These are phyloP conservation scores for Ceratocystis destructans DNA, from an alignment of 2,329 filamentous ascomycete genomes.

Conservation along the genomic window DNA sequence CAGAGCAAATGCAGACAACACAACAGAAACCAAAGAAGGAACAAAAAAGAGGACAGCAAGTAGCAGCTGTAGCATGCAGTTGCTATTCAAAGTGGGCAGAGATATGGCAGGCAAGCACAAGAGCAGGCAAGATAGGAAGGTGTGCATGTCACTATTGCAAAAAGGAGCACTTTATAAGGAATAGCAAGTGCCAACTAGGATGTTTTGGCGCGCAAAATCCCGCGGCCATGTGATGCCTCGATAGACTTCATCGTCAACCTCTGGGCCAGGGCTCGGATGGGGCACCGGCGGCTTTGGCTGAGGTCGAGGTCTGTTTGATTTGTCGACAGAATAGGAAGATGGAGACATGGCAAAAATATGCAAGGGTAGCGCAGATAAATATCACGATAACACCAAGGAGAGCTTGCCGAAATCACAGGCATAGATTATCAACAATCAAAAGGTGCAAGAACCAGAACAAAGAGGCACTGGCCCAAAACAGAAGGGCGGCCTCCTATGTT, in stretches of 20 bases:
- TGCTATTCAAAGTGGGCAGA: neutral
- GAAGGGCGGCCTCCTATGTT: neutral
- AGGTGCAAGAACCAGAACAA: neutral
- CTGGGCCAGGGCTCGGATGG: constrained; percentile 23
- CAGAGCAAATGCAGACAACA: neutral
- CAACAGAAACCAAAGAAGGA: neutral
- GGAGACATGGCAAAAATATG: neutral
- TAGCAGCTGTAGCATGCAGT: neutral
- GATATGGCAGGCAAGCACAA: neutral
- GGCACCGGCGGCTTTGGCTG: constrained; percentile 26
- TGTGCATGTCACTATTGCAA: neutral
- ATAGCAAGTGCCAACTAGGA: neutral
- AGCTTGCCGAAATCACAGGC: neutral
- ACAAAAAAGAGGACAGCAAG: neutral
- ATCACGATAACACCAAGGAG: neutral
- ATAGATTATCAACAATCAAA: neutral
- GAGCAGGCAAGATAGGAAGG: neutral
- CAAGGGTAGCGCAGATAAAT: neutral
- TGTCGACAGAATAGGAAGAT: neutral
- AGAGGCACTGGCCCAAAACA: neutral
- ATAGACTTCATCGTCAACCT: neutral
- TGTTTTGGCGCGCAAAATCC: no score
- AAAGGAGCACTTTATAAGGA: neutral
- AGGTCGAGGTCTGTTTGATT: constrained; percentile 24
- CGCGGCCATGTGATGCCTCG: neutral